These are phyloP conservation scores for Komagataella ulmi DNA, from an alignment of 805 yeast genomes.

Conservation along the genomic window DNA sequence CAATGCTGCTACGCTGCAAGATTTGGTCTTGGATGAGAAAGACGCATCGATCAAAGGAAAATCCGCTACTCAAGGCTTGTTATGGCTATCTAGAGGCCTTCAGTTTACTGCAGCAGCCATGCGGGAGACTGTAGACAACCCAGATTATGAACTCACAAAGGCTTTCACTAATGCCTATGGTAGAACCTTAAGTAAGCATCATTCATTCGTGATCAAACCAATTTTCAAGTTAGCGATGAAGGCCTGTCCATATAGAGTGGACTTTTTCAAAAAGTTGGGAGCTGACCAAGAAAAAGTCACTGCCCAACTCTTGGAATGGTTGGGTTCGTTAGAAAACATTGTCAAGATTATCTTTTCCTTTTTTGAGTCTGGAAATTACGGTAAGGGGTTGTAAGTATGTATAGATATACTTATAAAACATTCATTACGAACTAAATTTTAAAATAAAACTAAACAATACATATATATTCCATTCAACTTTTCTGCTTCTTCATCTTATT, in stretches of 20 bases:
- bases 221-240: slow-evolving; percentile 90
- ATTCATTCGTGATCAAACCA: slow-evolving; percentile 71
- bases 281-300: slow-evolving; percentile 55
- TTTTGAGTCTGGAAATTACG: slow-evolving; percentile 70
- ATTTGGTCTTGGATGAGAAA: slow-evolving; percentile 60
- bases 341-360: slow-evolving; percentile 65
- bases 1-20: slow-evolving; percentile 59
- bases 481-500: background rate
- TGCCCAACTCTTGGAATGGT: slow-evolving; percentile 59
- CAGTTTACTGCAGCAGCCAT: slow-evolving; percentile 86
- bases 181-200: slow-evolving; percentile 71
- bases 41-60: slow-evolving; percentile 40
- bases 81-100: slow-evolving; percentile 80
- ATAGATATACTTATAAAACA: background rate
- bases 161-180: slow-evolving; percentile 78
- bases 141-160: slow-evolving; percentile 51
- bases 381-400: slow-evolving; percentile 57
- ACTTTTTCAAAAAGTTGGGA: slow-evolving; percentile 74
- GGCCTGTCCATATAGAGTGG: slow-evolving; percentile 86
- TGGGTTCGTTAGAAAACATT: slow-evolving; percentile 60
- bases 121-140: slow-evolving; percentile 61
- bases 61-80: slow-evolving; percentile 80
- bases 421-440: background rate
- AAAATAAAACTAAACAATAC: background rate
- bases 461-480: background rate